A percentile compares a stretch with the other conserved stretches of the same genome.
These are phyloP conservation scores for Starmera pachycereana DNA, from an alignment of 805 yeast genomes.

Conservation along the genomic window DNA sequence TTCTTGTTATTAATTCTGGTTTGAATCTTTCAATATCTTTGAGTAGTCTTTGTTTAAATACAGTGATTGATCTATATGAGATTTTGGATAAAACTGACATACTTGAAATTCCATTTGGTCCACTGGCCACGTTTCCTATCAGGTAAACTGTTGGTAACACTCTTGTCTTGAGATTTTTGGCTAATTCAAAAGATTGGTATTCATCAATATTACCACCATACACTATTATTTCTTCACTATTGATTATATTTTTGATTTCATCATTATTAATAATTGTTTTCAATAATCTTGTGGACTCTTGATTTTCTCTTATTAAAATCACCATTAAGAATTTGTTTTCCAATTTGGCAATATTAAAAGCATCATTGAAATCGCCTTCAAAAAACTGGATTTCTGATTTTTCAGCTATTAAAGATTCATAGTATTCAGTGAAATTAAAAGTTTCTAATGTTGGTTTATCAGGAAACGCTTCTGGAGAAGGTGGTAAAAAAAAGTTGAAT, in stretches of 20 bases:
- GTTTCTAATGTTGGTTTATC: constrained; percentile 13
- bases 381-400: constrained; percentile 4
- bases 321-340: constrained; percentile 14
- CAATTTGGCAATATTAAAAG: constrained; percentile 8
- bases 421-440: constrained; percentile 8
- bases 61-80: constrained; percentile 17
- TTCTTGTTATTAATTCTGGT: constrained; percentile 49
- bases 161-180: constrained; percentile 40
- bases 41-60: constrained; percentile 26
- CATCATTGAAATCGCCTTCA: constrained; percentile 14
- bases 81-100: constrained; percentile 24
- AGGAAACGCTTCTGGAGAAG: constrained; percentile 23
- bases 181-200: constrained; percentile 59
- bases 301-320: constrained; percentile 9
- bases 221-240: constrained; percentile 35
- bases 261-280: constrained; percentile 36
- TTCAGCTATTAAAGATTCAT: constrained; percentile 10
- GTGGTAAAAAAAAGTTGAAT: constrained; percentile 26
- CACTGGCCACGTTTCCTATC: constrained; percentile 47
- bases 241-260: constrained; percentile 28
- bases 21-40: constrained; percentile 42
- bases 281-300: constrained; percentile 28
- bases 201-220: constrained; percentile 58
- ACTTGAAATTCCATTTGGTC: constrained; percentile 21
- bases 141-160: constrained; percentile 45